Percentiles rank a stretch among this genome's conserved stretches.
These are phyloP conservation scores for Curvularia eragrostidis DNA, from an alignment of 2,329 filamentous ascomycete species.

Conservation along the genomic window DNA sequence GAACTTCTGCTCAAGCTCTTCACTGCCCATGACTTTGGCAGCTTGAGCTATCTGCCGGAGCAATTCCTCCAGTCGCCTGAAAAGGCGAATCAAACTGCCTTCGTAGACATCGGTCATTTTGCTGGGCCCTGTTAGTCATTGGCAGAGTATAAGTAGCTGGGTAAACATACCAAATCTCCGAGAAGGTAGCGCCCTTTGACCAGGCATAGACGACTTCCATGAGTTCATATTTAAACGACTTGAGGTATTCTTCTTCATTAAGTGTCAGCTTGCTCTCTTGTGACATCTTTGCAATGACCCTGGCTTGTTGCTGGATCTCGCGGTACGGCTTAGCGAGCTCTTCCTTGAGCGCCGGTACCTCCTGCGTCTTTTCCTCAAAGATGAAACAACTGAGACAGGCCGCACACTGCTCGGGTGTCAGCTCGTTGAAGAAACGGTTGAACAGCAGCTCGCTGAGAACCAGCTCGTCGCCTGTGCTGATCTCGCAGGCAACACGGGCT, in stretches of 20 bases:
- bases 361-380: constrained; percentile 93
- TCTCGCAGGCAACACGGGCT: constrained; percentile 95
- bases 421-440: constrained; percentile 97
- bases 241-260: constrained; percentile 94
- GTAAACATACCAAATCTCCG: constrained; percentile 85
- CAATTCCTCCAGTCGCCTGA: constrained; percentile 92
- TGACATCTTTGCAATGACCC: constrained; percentile 89
- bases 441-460: constrained; percentile 93
- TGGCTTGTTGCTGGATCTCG: constrained; percentile 85
- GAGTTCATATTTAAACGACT: constrained; percentile 88
- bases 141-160: neutral
- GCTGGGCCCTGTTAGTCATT: constrained; percentile 56
- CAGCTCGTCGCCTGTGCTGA: constrained; percentile 94
- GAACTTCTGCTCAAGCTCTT: constrained; percentile 91
- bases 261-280: constrained; percentile 91
- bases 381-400: constrained; percentile 92
- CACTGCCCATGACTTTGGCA: constrained; percentile 96
- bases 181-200: constrained; percentile 88
- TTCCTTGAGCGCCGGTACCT: constrained; percentile 73
- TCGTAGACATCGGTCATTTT: constrained; percentile 99
- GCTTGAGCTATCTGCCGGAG: constrained; percentile 95
- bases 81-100: constrained; percentile 92
- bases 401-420: constrained; percentile 85
- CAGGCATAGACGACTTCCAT: constrained; percentile 97
- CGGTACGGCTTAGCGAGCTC: constrained; percentile 85